Percentiles rank a stretch among this genome's conserved stretches.
Evolutionary conservation across 192 early-diverging fungal species (phyloP).

Genomic region (Lobulomyces angularis): DNA sequence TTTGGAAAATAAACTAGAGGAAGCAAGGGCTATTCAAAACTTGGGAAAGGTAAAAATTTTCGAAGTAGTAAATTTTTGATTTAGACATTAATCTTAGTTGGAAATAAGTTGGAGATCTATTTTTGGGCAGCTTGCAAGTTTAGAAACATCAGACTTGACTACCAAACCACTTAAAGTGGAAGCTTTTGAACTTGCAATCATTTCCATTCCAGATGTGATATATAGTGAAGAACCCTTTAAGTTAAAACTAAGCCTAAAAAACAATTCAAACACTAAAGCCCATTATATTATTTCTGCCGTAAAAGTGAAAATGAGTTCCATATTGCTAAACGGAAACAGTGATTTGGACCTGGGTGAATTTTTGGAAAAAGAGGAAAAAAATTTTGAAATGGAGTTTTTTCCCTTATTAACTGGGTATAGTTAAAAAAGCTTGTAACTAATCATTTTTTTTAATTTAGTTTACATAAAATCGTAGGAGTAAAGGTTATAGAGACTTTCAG

Average conservation of each 20-base stretch:
- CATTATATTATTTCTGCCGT: slow-evolving; percentile 49
- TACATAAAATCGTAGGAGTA: slow-evolving; percentile 76
- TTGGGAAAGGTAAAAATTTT: slow-evolving; percentile 89
- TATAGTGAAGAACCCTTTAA: slow-evolving; percentile 52
- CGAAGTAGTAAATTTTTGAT: no score
- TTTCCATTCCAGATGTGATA: slow-evolving; percentile 26
- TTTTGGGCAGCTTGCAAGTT: slow-evolving; percentile 74
- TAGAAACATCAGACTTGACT: slow-evolving; percentile 85
- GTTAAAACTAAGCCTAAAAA: slow-evolving; percentile 42
- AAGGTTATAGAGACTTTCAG: slow-evolving; percentile 53
- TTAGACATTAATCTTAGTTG: no score
- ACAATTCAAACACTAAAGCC: slow-evolving; percentile 37
- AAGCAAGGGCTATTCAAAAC: slow-evolving; percentile 60
- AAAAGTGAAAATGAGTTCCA: slow-evolving; percentile 65
- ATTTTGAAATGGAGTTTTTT: slow-evolving; percentile 66
- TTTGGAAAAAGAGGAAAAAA: slow-evolving; percentile 37
- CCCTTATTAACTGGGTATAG: slow-evolving; percentile 68
- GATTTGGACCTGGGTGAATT: slow-evolving; percentile 51
- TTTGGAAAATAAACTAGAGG: slow-evolving; percentile 31
- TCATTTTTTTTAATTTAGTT: no score
- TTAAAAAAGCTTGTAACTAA: no score
- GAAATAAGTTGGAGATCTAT: slow-evolving; percentile 91
- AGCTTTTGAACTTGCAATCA: slow-evolving; percentile 50
- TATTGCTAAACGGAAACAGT: slow-evolving; percentile 52
- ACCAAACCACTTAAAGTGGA: slow-evolving; percentile 69